Conservation (phyloP, 1,284 basidiomycete genomes). For the Ustilago vetiveriae region DNA sequence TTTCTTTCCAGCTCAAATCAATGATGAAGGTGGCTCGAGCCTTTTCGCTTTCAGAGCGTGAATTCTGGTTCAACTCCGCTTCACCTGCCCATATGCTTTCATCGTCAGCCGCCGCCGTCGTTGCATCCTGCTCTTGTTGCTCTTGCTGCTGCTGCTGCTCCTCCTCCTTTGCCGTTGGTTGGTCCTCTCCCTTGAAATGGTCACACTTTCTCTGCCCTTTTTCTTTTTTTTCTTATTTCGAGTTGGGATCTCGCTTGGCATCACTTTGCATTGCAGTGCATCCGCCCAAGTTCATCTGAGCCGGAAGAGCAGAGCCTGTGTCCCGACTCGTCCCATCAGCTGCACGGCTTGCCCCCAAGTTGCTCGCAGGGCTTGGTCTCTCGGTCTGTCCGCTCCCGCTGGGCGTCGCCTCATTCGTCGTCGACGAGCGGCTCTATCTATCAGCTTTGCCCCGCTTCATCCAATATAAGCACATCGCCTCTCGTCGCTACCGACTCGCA, state of each 20-base stretch:
- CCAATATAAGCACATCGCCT: conserved; percentile 11
- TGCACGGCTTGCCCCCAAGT: too few relatives aligned
- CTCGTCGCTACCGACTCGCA: not conserved
- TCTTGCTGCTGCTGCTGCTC: not conserved
- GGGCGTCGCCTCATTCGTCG: not conserved
- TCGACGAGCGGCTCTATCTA: not conserved
- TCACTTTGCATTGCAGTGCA: conserved; percentile 3
- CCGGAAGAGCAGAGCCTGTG: too few relatives aligned
- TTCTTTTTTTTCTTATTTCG: too few relatives aligned
- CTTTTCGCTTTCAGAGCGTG: conserved; percentile 1
- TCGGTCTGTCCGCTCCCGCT: not conserved
- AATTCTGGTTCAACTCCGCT: conserved; percentile 1
- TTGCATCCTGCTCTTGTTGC: too few relatives aligned
- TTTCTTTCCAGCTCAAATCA: too few relatives aligned
- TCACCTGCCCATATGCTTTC: not conserved
- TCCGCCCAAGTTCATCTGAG: too few relatives aligned
- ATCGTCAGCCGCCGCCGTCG: conserved; percentile 1
- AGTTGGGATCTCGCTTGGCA: not conserved
- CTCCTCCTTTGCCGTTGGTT: not conserved
- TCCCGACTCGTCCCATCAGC: too few relatives aligned
- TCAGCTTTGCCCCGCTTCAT: conserved; percentile 20
- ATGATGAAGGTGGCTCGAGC: conserved; percentile 11
- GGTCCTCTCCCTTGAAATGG: too few relatives aligned
- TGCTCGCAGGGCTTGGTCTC: conserved; percentile 2
- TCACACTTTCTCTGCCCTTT: too few relatives aligned